A percentile compares a stretch with the other conserved stretches of the same genome.
Evolutionary conservation across 2,329 filamentous ascomycete species (phyloP).

Genomic region (Phialemonium atrogriseum): DNA sequence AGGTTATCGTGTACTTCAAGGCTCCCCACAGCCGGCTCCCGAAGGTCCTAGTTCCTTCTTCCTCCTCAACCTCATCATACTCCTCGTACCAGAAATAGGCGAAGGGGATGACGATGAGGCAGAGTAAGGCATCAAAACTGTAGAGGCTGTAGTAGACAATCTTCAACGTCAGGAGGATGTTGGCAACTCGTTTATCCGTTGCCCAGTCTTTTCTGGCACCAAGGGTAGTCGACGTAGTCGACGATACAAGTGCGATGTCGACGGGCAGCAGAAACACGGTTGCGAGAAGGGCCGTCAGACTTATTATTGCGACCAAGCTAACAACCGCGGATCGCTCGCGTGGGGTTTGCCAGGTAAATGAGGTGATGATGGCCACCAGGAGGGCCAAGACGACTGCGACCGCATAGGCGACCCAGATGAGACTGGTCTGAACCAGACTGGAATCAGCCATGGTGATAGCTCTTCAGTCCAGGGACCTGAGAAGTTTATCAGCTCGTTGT

Average conservation of each 20-base stretch:
- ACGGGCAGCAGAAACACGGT: constrained; percentile 90
- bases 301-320: constrained; percentile 77
- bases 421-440: constrained; percentile 69
- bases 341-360: constrained; percentile 85
- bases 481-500: too few relatives aligned
- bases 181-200: constrained; percentile 67
- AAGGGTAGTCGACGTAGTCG: constrained; percentile 65
- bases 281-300: constrained; percentile 77
- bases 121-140: constrained; percentile 82
- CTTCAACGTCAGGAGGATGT: constrained; percentile 72
- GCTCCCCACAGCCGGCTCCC: constrained; percentile 71
- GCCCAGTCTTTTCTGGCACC: constrained; percentile 94
- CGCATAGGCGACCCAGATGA: constrained; percentile 94
- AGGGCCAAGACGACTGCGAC: constrained; percentile 72
- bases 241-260: constrained; percentile 89
- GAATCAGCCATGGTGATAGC: constrained; percentile 22
- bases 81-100: constrained; percentile 98
- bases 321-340: constrained; percentile 78
- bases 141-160: constrained; percentile 91
- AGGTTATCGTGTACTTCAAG: constrained; percentile 82
- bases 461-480: not conserved
- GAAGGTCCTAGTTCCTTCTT: constrained; percentile 67
- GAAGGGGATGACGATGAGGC: constrained; percentile 84
- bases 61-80: constrained; percentile 82
- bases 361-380: constrained; percentile 71